Evolutionary conservation across 768 basidiomycete genomes (phyloP), one percentile per base, ranked within the genome.

Genomic region (Suillus alpinus): DNA sequence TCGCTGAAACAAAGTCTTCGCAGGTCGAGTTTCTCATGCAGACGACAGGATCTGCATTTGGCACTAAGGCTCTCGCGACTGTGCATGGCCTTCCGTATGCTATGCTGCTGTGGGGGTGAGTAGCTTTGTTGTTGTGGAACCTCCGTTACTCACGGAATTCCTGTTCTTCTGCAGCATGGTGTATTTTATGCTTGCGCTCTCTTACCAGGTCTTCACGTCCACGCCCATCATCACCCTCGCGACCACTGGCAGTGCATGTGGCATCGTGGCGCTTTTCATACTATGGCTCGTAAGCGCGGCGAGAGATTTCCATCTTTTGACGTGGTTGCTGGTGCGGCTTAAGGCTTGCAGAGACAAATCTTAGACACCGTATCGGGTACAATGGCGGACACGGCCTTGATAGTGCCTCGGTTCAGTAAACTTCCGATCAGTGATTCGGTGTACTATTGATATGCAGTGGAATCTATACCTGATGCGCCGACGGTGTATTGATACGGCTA

Each of bases 1-100:
- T 31, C 12, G n/a, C 32, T 26, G 18, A 37, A 55, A 57, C 26
- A n/a, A 14, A 31, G 29, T 13, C 31, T 29, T 49, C 13, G 5
- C n/a, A 63, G 62, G 62, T 43, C 6, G 2, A 13, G 1, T 63
- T 62, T 55, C 50, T 63, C 40, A 26, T 3, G 23, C 18, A 26
- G 10, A 60, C 61, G 40, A 61, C 62, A 14, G 41, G 56, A 5
- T 50, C 62, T 10, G 52, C 29, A 20, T 39, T 61, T 20, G 53
- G 60, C 18, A 49, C 59, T 12, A 72, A 76, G 57, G 61, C 66
- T 0, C 58, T 76, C 6, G 69, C 74, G 2, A 71, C 73, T 16
- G 63, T 73, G 49, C 75, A 71, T 49, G 73, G 70, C 57, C 62
- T 76, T 26, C 75, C 75, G 4, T 74, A 73, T 55, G 75, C 68